Evolutionary conservation across 1,284 basidiomycete genomes (phyloP), one percentile per base, ranked within the genome.

Genomic region (Papiliotrema fonsecae): DNA sequence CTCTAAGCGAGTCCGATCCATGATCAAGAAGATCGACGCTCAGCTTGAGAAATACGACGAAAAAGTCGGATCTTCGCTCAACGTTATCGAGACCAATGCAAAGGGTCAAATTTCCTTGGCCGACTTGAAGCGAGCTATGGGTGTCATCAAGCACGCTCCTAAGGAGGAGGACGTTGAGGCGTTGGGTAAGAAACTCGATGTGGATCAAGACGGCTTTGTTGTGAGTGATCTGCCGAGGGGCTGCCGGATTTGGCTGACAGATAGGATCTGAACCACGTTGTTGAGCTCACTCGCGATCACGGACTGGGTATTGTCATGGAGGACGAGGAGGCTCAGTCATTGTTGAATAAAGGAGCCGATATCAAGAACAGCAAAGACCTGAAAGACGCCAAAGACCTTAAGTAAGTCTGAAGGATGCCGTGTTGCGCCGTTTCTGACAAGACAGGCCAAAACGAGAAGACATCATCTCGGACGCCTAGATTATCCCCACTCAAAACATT

Each of bases 11-110:
- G 93, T 99, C 71, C 86, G 91, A 51, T 81, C 81, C 32, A 97
- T 99, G 91, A 82, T 99, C 51, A 89, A 86, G 62, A 94, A 94
- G 79, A 87, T 99, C 72, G 94, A 99, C 76, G 74, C 79, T 36
- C 94, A 98, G 72, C 79, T 98, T 10, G 82, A 88, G 61, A 91
- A 86, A 56, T 98, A 97, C 75, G 94, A 98, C 66, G 78, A 78
- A 41, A 85, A 86, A 57, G 90, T 98, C 28, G 96, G 94, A 32
- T 86, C 81, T 54, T 88, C 87, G 28, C 80, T 99, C 64, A 90
- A 97, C 75, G 85, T 94, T 78, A 97, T 99, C 64, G 86, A 91
- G 56, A 85, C 88, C 31, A 90, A 94, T 65, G 81, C 85, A 0
- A 87, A 94, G 65, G 96, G 94, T 54, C 84, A 89, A 55, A 94